phyloP scores from a whole-genome alignment of 345 rosid genomes.

The Durio zibethinus region DNA sequence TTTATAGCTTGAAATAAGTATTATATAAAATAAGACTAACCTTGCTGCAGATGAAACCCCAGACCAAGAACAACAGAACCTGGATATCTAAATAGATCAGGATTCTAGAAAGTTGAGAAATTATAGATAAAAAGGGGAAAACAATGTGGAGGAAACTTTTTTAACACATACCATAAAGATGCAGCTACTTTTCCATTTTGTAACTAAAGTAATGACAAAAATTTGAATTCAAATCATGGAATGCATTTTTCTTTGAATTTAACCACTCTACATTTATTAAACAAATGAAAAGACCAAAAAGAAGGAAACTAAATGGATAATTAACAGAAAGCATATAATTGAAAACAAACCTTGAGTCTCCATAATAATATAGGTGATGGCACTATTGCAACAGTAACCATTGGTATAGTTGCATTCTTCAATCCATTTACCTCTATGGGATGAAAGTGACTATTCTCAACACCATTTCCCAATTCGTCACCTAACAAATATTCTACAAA shows the following conservation, averaged over 20 bases:
- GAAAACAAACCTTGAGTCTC: slow-evolving; percentile 74
- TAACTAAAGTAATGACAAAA: neutral
- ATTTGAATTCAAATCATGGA: neutral
- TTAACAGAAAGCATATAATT: neutral
- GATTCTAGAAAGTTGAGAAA: slow-evolving; percentile 13
- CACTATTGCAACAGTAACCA: slow-evolving; percentile 50
- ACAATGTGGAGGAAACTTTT: neutral
- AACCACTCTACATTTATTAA: slow-evolving; percentile 3
- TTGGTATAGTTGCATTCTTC: slow-evolving; percentile 43
- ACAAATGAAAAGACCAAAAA: neutral
- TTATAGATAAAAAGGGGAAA: neutral
- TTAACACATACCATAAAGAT: neutral
- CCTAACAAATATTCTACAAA: slow-evolving; percentile 29
- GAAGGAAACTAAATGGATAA: neutral
- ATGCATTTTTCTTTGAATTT: neutral
- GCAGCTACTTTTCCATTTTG: neutral
- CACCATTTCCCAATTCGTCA: slow-evolving; percentile 50
- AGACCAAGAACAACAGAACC: slow-evolving; percentile 69
- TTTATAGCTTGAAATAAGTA: neutral
- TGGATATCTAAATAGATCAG: slow-evolving; percentile 33
- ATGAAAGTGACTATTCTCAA: slow-evolving; percentile 46
- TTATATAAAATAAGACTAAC: slow-evolving; percentile 34
- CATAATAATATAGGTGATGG: slow-evolving; percentile 65
- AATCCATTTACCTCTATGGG: slow-evolving; percentile 38
- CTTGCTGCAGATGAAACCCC: slow-evolving; percentile 90